phyloP scores from a whole-genome alignment of 1,284 basidiomycete species.

The Apiotrichum sp. region DNA sequence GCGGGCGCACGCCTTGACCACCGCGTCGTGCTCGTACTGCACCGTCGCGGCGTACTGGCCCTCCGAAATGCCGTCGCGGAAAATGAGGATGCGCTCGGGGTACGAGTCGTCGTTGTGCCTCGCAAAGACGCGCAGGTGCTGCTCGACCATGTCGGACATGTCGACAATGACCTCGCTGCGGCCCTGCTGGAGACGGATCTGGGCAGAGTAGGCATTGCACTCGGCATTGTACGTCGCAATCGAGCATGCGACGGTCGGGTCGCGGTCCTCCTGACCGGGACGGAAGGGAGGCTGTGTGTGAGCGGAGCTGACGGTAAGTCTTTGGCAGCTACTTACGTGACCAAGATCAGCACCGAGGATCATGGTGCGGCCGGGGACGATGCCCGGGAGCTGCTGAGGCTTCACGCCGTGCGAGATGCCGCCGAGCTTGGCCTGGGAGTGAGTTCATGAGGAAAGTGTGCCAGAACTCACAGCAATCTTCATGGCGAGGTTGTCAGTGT shows the following conservation, averaged over 20 bases:
- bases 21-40: constrained; percentile 43
- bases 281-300: constrained; percentile 38
- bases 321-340: constrained; percentile 41
- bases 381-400: constrained; percentile 8
- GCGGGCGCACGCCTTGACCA: constrained; percentile 32
- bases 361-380: constrained; percentile 44
- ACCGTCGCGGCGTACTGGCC: constrained; percentile 48
- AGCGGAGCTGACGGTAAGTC: background rate
- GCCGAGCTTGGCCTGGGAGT: constrained; percentile 48
- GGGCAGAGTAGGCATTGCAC: constrained; percentile 43
- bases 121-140: constrained; percentile 29
- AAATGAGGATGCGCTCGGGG: constrained; percentile 47
- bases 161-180: constrained; percentile 31
- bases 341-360: constrained; percentile 48
- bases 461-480: constrained; percentile 26
- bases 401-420: constrained; percentile 47
- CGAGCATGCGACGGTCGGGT: constrained; percentile 40
- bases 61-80: constrained; percentile 51
- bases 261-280: constrained; percentile 45
- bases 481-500: constrained; percentile 46
- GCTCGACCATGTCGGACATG: constrained; percentile 28
- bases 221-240: constrained; percentile 36
- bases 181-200: constrained; percentile 45
- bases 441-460: background rate
- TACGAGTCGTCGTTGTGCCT: constrained; percentile 39